Evolutionary conservation across 257 asterid species (phyloP).

Genomic region (Plantago ovata): DNA sequence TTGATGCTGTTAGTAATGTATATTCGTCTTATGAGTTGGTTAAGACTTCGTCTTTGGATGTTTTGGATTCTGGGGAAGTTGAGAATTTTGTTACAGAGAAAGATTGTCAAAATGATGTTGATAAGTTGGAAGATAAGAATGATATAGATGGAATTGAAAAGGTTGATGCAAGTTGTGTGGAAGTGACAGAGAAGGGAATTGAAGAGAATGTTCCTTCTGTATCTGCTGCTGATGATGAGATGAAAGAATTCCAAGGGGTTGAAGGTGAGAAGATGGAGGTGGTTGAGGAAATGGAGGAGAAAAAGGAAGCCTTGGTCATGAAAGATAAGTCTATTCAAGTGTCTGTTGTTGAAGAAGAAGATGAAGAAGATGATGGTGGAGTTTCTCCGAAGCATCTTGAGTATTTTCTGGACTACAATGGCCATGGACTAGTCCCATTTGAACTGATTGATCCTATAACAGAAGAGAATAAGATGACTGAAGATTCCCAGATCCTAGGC

Average conservation of each 20-base stretch:
- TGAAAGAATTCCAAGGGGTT: slow-evolving; percentile 13
- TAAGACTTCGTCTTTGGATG: slow-evolving; percentile 68
- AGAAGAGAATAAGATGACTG: slow-evolving; percentile 12
- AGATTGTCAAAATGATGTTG: slow-evolving; percentile 13
- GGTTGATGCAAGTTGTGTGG: slow-evolving; percentile 17
- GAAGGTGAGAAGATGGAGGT: slow-evolving; percentile 20
- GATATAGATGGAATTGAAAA: slow-evolving; percentile 17
- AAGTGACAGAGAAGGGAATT: slow-evolving; percentile 12
- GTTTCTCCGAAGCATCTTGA: slow-evolving; percentile 51
- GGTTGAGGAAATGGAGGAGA: slow-evolving; percentile 19
- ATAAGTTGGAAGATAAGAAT: slow-evolving; percentile 18
- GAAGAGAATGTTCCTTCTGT: slow-evolving; percentile 12
- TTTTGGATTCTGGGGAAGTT: slow-evolving; percentile 45
- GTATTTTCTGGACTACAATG: slow-evolving; percentile 47
- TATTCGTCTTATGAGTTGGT: slow-evolving; percentile 48
- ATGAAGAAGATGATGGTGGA: slow-evolving; percentile 1
- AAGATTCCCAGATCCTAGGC: slow-evolving; percentile 9
- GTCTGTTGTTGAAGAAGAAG: slow-evolving; percentile 24
- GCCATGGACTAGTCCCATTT: slow-evolving; percentile 24
- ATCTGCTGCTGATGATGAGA: slow-evolving; percentile 23
- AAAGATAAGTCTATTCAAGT: slow-evolving; percentile 48
- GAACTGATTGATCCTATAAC: slow-evolving; percentile 21
- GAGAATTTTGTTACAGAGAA: slow-evolving; percentile 29
- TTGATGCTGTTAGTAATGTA: slow-evolving; percentile 13
- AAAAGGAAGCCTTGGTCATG: slow-evolving; percentile 21